Evolutionary conservation across 139 green algal genomes (phyloP).

Genomic region (Coelastrella sp.): DNA sequence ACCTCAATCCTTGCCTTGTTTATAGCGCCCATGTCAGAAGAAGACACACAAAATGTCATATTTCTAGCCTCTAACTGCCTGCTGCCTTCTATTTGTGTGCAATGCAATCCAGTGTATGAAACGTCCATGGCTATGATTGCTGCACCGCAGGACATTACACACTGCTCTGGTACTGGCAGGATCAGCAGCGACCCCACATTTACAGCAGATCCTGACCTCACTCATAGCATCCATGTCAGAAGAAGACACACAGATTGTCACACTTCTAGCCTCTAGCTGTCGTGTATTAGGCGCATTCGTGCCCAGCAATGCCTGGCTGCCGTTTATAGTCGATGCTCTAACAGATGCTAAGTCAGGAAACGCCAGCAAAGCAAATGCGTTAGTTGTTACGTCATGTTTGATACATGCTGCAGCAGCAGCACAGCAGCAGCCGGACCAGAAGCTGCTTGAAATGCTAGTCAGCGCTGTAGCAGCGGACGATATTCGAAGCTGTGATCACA

Average conservation of each 20-base stretch:
- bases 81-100: not conserved
- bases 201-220: slow-evolving; percentile 60
- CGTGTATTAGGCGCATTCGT: slow-evolving; percentile 71
- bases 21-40: too few relatives aligned
- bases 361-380: slow-evolving; percentile 65
- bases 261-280: slow-evolving; percentile 49
- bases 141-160: slow-evolving; percentile 52
- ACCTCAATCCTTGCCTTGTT: not conserved
- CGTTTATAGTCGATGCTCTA: slow-evolving; percentile 67
- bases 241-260: slow-evolving; percentile 69
- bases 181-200: slow-evolving; percentile 52
- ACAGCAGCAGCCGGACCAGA: slow-evolving; percentile 10
- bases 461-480: slow-evolving; percentile 46
- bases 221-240: slow-evolving; percentile 69
- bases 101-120: not conserved
- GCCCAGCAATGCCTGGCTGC: slow-evolving; percentile 65
- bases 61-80: not conserved
- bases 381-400: slow-evolving; percentile 79
- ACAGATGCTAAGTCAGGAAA: slow-evolving; percentile 9
- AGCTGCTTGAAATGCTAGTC: slow-evolving; percentile 52
- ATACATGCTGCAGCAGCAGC: slow-evolving; percentile 63
- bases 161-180: slow-evolving; percentile 66
- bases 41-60: too few relatives aligned
- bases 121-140: not conserved
- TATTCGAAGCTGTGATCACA: slow-evolving; percentile 55